Conservation (phyloP, 495 filamentous ascomycete genomes). For the Trichoderma gamsii region DNA sequence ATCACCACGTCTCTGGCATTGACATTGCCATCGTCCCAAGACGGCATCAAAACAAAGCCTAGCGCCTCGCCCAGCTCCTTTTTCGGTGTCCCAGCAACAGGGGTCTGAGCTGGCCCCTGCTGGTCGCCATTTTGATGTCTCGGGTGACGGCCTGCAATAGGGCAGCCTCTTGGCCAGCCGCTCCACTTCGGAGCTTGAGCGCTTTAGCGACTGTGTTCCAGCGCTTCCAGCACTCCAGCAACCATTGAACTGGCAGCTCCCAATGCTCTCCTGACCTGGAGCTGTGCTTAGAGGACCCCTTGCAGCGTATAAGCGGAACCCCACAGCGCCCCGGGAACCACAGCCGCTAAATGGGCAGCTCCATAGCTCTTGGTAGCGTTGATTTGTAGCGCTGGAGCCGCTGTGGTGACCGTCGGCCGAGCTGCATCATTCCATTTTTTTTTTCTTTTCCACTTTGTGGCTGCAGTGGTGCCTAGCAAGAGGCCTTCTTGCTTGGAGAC, state of each 20-base stretch:
- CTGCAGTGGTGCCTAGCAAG: conserved; percentile 3
- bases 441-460: background rate
- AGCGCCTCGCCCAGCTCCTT: conserved; percentile 6
- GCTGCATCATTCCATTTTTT: background rate
- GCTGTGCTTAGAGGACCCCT: background rate
- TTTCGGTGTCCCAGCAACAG: conserved; percentile 10
- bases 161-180: background rate
- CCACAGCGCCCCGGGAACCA: background rate
- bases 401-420: background rate
- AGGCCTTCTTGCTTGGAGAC: conserved; percentile 2
- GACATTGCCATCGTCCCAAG: background rate
- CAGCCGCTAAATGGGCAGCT: background rate
- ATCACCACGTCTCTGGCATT: background rate
- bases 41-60: background rate
- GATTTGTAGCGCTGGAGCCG: background rate
- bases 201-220: background rate
- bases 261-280: background rate
- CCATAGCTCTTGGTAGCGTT: background rate
- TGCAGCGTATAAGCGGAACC: background rate
- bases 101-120: background rate
- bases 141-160: conserved; percentile 5
- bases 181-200: background rate
- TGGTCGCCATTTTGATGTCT: conserved; percentile 1
- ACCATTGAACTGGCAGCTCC: background rate
- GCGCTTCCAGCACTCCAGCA: conserved; percentile 6